A percentile compares a stretch with the other conserved stretches of the same genome.
These are phyloP conservation scores for Dalbergia oliveri DNA, from an alignment of 306 rosid genomes.

Conservation along the genomic window DNA sequence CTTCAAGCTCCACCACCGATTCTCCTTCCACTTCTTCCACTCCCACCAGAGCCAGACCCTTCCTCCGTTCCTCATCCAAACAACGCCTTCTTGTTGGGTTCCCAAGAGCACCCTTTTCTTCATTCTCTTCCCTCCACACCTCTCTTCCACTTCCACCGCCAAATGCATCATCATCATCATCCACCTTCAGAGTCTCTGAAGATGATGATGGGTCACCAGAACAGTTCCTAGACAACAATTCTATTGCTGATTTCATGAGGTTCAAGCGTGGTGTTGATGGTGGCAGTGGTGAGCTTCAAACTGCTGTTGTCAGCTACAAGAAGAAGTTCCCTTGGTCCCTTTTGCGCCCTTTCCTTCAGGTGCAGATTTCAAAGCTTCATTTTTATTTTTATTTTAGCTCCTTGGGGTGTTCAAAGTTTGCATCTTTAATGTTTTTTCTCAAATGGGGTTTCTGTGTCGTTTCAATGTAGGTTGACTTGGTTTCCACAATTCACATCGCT, in stretches of 20 bases:
- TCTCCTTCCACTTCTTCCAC: slow-evolving; percentile 58
- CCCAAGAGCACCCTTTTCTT: slow-evolving; percentile 39
- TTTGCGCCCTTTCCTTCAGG: slow-evolving; percentile 86
- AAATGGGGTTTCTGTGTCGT: slow-evolving; percentile 30
- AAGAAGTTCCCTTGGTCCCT: slow-evolving; percentile 93
- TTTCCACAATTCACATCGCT: slow-evolving; percentile 95
- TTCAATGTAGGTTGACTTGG: slow-evolving; percentile 84
- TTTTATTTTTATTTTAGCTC: background rate
- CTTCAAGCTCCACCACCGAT: slow-evolving; percentile 57
- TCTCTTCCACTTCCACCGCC: background rate
- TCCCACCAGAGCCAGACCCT: slow-evolving; percentile 47
- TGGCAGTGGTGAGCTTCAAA: slow-evolving; percentile 74
- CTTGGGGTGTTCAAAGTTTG: slow-evolving; percentile 3
- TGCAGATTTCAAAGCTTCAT: slow-evolving; percentile 8
- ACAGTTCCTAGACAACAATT: slow-evolving; percentile 67
- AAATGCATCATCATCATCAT: background rate
- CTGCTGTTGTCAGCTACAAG: slow-evolving; percentile 78
- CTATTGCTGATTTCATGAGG: slow-evolving; percentile 91
- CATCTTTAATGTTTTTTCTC: slow-evolving; percentile 28
- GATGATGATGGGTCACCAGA: slow-evolving; percentile 75
- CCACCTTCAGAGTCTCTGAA: slow-evolving; percentile 43
- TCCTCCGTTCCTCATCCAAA: slow-evolving; percentile 44
- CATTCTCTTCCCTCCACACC: slow-evolving; percentile 36
- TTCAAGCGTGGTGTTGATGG: slow-evolving; percentile 72
- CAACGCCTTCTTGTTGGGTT: slow-evolving; percentile 39